A percentile compares a stretch with the other conserved stretches of the same genome.
phyloP scores from a whole-genome alignment of 495 filamentous ascomycete genomes.

The Peziza echinospora region DNA sequence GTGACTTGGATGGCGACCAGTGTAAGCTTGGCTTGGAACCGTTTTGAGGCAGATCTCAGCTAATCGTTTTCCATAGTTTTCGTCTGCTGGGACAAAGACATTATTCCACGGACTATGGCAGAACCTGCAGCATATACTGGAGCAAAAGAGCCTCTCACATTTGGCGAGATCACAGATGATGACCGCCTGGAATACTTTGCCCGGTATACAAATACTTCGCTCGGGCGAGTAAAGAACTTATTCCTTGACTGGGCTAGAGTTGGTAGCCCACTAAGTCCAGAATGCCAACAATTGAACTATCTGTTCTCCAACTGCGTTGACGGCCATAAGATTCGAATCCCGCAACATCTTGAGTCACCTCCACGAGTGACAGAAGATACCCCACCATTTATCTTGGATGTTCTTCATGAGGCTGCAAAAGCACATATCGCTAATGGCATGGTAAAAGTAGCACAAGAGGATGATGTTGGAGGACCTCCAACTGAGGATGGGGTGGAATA shows the following conservation, averaged over 20 bases:
- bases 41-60: neutral
- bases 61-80: conserved; percentile 22
- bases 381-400: conserved; percentile 26
- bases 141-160: conserved; percentile 24
- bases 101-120: conserved; percentile 25
- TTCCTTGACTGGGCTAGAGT: conserved; percentile 30
- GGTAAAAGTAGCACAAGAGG: neutral
- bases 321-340: conserved; percentile 28
- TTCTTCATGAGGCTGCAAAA: conserved; percentile 23
- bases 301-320: conserved; percentile 33
- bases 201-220: conserved; percentile 26
- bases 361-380: conserved; percentile 15
- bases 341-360: conserved; percentile 23
- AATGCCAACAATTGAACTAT: conserved; percentile 32
- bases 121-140: conserved; percentile 28
- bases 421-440: neutral
- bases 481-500: conserved; percentile 20
- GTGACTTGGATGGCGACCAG: conserved; percentile 31
- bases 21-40: conserved; percentile 23
- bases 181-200: conserved; percentile 29
- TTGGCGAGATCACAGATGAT: conserved; percentile 26
- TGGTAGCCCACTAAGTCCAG: conserved; percentile 24
- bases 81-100: conserved; percentile 30
- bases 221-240: conserved; percentile 30
- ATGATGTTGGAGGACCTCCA: conserved; percentile 4